Base-by-base conservation (phyloP, 164 flowering plant species). In the Umbellularia californica region DNA sequence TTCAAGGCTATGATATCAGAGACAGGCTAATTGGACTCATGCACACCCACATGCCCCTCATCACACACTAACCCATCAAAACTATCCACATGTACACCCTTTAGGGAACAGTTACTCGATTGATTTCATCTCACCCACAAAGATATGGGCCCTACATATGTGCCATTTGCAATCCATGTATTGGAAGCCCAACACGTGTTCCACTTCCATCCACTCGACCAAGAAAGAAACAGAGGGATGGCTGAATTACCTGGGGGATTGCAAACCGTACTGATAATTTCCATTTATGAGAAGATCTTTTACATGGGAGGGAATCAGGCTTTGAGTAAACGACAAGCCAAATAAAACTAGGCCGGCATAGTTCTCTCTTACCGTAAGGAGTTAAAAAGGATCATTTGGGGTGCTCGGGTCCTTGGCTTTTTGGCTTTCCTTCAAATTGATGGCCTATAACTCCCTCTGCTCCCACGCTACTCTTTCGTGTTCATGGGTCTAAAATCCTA, bases 331-430 rank as follows among this genome's bases (percentile, higher is more conserved):
- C 67, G 69, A 67, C 69, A 67, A 67, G 33, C 19, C 15, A 15
- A 27, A 7, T 3, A 28, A 28, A 27, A 66, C 35, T 13, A 67
- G 69, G 69, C 69, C 69, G 69, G 69, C 69, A 67, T 28, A 20
- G 20, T 58, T 58, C 22, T 17, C 15, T 58, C 19, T 7, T 5
- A 24, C 28, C 10, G 12, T 22, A 30, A 3, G 35, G 25, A 22
- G 22, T 22, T 22, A 22, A 23, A 7, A 20, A 12, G 7, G 14
- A 6, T 22, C 28, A 22, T 64, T 23, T 22, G 5, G 13, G 14
- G 2, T 24, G 5, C 3, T 9, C 28, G 9, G 47, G 47, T 11
- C 19, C 50, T 28, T 33, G 41, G 27, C 30, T 33, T 27, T 5
- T 27, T 28, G 17, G 20, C 20, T 28, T 30, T 28, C 50, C 19